These are phyloP conservation scores for Pseudogymnoascus sp. DNA, from an alignment of 2,329 filamentous ascomycete genomes.

Conservation along the genomic window DNA sequence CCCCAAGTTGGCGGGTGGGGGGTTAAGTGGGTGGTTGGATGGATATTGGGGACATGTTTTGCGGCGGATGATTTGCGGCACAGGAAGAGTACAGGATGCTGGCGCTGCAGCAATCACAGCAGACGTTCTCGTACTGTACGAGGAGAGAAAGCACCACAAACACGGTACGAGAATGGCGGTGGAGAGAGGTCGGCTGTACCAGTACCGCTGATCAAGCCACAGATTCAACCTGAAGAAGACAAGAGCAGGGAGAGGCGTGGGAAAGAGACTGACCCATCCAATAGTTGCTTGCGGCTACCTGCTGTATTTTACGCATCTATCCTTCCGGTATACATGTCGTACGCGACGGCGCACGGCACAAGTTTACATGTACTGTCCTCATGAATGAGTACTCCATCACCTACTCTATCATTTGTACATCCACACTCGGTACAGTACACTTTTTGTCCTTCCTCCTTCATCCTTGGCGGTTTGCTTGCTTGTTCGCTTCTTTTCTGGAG, in stretches of 20 bases:
- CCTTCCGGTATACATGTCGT: neutral
- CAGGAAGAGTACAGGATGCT: neutral
- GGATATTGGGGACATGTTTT: neutral
- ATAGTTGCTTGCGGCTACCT: neutral
- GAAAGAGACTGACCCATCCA: neutral
- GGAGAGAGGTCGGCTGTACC: neutral
- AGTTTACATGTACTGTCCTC: neutral
- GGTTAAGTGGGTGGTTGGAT: neutral
- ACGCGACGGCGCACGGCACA: neutral
- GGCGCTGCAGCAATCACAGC: neutral
- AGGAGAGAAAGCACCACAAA: neutral
- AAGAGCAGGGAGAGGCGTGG: neutral
- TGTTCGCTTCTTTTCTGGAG: neutral
- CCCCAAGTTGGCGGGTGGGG: neutral
- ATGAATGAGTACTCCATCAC: neutral
- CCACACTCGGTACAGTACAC: neutral
- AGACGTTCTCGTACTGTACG: neutral
- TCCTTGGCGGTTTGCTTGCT: neutral
- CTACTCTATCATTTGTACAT: neutral
- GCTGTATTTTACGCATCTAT: neutral
- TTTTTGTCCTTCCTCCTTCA: neutral
- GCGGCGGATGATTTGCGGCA: neutral
- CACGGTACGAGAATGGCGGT: neutral
- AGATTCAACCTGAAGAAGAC: neutral
- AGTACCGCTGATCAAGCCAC: neutral